Conservation (phyloP, 139 green algal genomes). For the Choricystis sp. region DNA sequence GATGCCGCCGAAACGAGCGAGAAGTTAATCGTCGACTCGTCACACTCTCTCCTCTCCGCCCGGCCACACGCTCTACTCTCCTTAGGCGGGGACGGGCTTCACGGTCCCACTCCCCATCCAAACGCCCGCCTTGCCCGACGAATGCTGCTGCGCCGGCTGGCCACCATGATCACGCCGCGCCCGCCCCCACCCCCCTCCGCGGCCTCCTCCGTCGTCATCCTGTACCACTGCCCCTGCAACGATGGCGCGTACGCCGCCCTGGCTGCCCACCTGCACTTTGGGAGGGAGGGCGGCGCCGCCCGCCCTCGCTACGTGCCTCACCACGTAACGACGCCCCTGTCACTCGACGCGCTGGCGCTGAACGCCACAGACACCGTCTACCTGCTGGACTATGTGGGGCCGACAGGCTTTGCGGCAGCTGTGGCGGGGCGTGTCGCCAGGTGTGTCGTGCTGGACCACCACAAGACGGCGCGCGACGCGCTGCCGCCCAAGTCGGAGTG, state of each 20-base stretch:
- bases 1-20: too few species aligned
- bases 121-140: too few species aligned
- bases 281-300: not conserved
- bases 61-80: too few species aligned
- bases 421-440: conserved; percentile 18
- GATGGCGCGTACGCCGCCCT: conserved; percentile 25
- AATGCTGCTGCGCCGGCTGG: too few species aligned
- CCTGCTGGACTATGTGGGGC: conserved; percentile 31
- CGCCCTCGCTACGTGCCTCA: conserved; percentile 5
- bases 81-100: too few species aligned
- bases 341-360: not conserved
- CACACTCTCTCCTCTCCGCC: too few species aligned
- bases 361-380: conserved; percentile 19
- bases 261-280: conserved; percentile 12
- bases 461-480: conserved; percentile 42
- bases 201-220: not conserved
- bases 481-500: conserved; percentile 7
- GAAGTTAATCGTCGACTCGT: too few species aligned
- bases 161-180: not conserved
- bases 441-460: conserved; percentile 49
- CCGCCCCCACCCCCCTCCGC: too few species aligned
- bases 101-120: too few species aligned
- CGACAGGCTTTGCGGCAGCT: conserved; percentile 17
- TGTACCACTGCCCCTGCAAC: conserved; percentile 27
- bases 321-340: not conserved